phyloP scores from a whole-genome alignment of 2,329 filamentous ascomycete genomes.

The Falciphora oryzae region DNA sequence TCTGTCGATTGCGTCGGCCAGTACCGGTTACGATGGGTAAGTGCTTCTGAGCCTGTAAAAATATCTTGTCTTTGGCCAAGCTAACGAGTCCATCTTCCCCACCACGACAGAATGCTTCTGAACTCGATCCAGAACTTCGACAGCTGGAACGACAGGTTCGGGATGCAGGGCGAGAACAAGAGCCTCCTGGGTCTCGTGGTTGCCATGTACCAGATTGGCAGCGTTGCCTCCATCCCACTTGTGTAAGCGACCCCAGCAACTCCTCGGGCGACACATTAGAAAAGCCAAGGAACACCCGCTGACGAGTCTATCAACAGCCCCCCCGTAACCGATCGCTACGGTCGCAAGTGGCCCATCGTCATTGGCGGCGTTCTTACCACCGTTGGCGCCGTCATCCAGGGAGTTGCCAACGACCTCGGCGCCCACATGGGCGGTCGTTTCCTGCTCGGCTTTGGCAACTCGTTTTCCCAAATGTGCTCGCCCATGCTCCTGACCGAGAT shows the following conservation, averaged over 20 bases:
- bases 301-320: background rate
- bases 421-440: constrained; percentile 22
- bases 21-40: constrained; percentile 52
- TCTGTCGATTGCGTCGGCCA: constrained; percentile 49
- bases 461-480: constrained; percentile 16
- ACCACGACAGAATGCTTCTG: constrained; percentile 33
- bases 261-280: background rate
- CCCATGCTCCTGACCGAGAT: constrained; percentile 17
- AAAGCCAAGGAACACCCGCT: background rate
- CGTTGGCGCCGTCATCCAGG: constrained; percentile 49
- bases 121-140: constrained; percentile 38
- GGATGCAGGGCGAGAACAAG: constrained; percentile 16
- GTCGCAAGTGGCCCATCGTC: constrained; percentile 8
- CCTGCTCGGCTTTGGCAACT: constrained; percentile 19
- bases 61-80: background rate
- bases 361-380: constrained; percentile 22
- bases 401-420: constrained; percentile 31
- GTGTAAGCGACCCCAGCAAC: constrained; percentile 31
- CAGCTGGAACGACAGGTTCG: constrained; percentile 42
- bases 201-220: constrained; percentile 55
- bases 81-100: constrained; percentile 10
- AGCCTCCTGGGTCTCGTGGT: constrained; percentile 43
- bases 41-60: background rate
- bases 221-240: constrained; percentile 49
- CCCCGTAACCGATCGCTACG: background rate